Evolutionary conservation across 306 rosid genomes (phyloP).

Genomic region (Medicago ruthenica): DNA sequence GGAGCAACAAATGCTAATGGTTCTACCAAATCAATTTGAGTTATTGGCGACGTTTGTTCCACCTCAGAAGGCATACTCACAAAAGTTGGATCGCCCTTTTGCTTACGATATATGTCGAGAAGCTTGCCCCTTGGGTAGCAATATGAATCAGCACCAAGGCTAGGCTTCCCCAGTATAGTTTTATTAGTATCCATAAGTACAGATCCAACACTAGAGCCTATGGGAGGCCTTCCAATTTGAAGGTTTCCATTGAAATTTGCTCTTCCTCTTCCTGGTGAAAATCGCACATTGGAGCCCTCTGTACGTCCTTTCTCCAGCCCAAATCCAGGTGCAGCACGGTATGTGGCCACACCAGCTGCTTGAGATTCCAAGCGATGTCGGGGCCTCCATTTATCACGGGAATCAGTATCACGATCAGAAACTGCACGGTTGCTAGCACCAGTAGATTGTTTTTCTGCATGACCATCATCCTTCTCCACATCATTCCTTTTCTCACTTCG

Average conservation of each 20-base stretch:
- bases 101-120: conserved; percentile 75
- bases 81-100: conserved; percentile 51
- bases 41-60: conserved; percentile 53
- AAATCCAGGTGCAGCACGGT: conserved; percentile 83
- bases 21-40: conserved; percentile 51
- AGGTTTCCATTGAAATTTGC: conserved; percentile 46
- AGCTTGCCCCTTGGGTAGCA: conserved; percentile 77
- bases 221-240: conserved; percentile 59
- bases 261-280: conserved; percentile 78
- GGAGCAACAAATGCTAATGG: conserved; percentile 78
- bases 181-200: conserved; percentile 44
- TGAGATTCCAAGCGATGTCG: conserved; percentile 75
- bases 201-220: conserved; percentile 51
- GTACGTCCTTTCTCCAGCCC: conserved; percentile 71
- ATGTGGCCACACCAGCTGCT: conserved; percentile 60
- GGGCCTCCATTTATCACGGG: conserved; percentile 89
- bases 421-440: conserved; percentile 52
- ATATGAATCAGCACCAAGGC: conserved; percentile 43
- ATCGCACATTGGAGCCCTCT: conserved; percentile 58
- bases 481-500: conserved; percentile 66
- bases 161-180: conserved; percentile 57
- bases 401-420: conserved; percentile 70
- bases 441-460: conserved; percentile 58
- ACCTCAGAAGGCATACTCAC: conserved; percentile 54
- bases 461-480: conserved; percentile 61